phyloP scores from a whole-genome alignment of 257 asterid genomes.

The Mitragyna speciosa region DNA sequence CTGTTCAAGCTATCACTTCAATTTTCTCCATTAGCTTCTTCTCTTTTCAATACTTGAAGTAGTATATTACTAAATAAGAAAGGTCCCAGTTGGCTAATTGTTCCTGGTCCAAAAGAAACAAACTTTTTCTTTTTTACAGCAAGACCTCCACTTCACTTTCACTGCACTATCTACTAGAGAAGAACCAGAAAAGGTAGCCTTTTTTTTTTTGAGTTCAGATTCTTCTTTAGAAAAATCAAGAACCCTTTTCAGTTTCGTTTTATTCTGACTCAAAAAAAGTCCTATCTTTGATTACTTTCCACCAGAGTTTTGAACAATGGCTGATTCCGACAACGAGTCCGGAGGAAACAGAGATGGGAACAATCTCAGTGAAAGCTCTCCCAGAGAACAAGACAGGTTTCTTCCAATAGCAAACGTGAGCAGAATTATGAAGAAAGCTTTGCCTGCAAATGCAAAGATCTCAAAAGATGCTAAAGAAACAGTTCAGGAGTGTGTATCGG shows the following conservation, averaged over 20 bases:
- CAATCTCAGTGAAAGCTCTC: slow-evolving; percentile 31
- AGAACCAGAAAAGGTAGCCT: not conserved
- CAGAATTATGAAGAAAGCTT: slow-evolving; percentile 34
- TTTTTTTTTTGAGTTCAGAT: slow-evolving; percentile 8
- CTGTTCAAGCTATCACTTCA: not conserved
- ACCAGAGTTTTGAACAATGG: slow-evolving; percentile 34
- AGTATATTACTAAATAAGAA: not conserved
- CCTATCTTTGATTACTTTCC: not conserved
- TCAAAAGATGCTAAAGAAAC: slow-evolving; percentile 40
- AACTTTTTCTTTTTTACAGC: not conserved
- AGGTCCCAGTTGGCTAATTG: not conserved
- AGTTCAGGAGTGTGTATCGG: slow-evolving; percentile 40
- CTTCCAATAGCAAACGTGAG: slow-evolving; percentile 40
- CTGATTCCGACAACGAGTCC: slow-evolving; percentile 85
- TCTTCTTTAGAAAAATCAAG: not conserved
- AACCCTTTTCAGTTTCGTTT: not conserved
- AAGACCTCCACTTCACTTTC: slow-evolving; percentile 10
- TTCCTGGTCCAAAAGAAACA: not conserved
- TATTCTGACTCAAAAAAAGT: not conserved
- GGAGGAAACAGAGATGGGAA: slow-evolving; percentile 57
- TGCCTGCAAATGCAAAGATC: slow-evolving; percentile 37
- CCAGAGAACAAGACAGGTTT: slow-evolving; percentile 36
- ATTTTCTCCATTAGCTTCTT: not conserved
- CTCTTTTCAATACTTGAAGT: not conserved
- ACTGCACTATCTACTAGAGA: not conserved